A percentile compares a stretch with the other conserved stretches of the same genome.
These are phyloP conservation scores for Pugionium cornutum DNA, from an alignment of 345 rosid species.

Conservation along the genomic window DNA sequence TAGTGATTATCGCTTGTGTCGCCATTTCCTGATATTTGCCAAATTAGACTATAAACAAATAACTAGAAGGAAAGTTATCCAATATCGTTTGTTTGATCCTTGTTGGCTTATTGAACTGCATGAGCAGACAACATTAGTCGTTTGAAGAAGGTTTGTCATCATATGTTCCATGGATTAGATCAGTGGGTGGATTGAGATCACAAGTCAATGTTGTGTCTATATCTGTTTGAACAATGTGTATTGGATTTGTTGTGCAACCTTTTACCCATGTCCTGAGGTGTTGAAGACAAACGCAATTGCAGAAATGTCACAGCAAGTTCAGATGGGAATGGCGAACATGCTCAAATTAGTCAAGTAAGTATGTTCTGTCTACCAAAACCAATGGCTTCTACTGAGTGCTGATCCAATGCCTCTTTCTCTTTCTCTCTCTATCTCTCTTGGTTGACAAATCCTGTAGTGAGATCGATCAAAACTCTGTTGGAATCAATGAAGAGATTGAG, in stretches of 20 bases:
- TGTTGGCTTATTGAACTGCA: conserved; percentile 1
- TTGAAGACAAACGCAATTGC: conserved; percentile 25
- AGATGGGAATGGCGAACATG: conserved; percentile 75
- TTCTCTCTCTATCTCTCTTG: not conserved
- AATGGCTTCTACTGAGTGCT: not conserved
- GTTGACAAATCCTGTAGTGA: conserved; percentile 53
- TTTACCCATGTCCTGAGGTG: conserved; percentile 25
- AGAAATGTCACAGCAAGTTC: conserved; percentile 86
- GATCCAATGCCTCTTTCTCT: conserved; percentile 11
- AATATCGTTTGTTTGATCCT: not conserved
- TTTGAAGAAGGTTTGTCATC: conserved; percentile 1
- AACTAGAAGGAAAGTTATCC: not conserved
- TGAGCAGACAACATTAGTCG: not conserved
- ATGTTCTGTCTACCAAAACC: conserved; percentile 14
- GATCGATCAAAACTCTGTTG: conserved; percentile 69
- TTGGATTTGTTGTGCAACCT: not conserved
- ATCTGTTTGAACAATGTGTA: not conserved
- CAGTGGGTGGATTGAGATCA: conserved; percentile 5
- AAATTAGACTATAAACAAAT: not conserved
- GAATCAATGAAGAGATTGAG: conserved; percentile 70
- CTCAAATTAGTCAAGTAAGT: conserved; percentile 83
- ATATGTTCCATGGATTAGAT: conserved; percentile 20
- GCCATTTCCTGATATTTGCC: not conserved
- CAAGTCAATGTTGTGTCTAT: conserved; percentile 5
- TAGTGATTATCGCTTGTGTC: not conserved